Conservation (phyloP, 495 filamentous ascomycete species). For the Daldinia concentrica region DNA sequence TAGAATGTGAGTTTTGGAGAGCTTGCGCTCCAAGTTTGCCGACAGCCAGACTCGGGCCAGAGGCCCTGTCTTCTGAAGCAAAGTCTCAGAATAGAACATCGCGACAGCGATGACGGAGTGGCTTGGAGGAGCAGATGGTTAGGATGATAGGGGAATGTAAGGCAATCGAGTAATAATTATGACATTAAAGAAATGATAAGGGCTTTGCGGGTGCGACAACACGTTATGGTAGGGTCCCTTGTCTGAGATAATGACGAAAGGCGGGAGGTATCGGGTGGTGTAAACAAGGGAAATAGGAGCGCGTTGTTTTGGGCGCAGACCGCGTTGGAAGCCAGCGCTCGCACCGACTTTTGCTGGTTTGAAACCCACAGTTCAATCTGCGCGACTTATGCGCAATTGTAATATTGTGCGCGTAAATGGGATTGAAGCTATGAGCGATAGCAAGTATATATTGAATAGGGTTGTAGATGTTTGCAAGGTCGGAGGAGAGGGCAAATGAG, state of each 20-base stretch:
- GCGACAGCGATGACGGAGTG: constrained; percentile 53
- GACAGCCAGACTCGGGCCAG: constrained; percentile 98
- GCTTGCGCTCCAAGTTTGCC: constrained; percentile 95
- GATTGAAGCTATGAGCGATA: constrained; percentile 16
- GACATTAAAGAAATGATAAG: constrained; percentile 37
- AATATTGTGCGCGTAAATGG: constrained; percentile 15
- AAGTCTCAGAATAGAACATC: constrained; percentile 99
- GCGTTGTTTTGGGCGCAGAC: constrained; percentile 51
- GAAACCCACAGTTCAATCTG: constrained; percentile 28
- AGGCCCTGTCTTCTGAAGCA: constrained; percentile 95
- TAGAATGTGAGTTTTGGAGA: constrained; percentile 92
- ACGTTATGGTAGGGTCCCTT: constrained; percentile 23
- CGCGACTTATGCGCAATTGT: constrained; percentile 28
- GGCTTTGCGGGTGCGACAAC: constrained; percentile 40
- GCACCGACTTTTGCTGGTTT: constrained; percentile 14
- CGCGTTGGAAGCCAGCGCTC: constrained; percentile 35
- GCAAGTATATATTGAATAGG: constrained; percentile 31
- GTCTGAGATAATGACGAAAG: constrained; percentile 31
- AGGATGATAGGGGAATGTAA: constrained; percentile 20
- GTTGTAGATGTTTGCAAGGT: constrained; percentile 30
- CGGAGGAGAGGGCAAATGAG: constrained; percentile 35
- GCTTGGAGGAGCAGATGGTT: constrained; percentile 48
- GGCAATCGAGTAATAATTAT: constrained; percentile 40
- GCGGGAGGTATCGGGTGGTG: constrained; percentile 37
- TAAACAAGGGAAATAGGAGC: constrained; percentile 52